A percentile compares a stretch with the other conserved stretches of the same genome.
phyloP scores from a whole-genome alignment of 176 grass and related monocot genomes.

The Hordeum marinum region DNA sequence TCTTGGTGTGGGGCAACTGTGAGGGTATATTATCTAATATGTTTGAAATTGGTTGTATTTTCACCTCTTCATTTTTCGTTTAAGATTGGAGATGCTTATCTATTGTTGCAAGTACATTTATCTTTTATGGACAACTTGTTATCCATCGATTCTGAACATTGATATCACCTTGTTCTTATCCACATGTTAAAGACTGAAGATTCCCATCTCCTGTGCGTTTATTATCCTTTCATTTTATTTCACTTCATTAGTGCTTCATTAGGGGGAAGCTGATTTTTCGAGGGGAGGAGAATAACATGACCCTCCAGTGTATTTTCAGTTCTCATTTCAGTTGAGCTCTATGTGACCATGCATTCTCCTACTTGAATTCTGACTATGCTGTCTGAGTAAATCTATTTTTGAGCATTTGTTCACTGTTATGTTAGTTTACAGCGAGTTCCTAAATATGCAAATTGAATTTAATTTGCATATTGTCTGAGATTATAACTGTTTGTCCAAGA shows the following conservation, averaged over 20 bases:
- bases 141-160: neutral
- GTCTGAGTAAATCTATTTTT: neutral
- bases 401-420: neutral
- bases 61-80: neutral
- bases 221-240: neutral
- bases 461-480: neutral
- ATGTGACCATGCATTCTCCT: neutral
- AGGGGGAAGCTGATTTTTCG: neutral
- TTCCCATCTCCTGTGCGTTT: neutral
- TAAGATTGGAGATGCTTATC: too few species aligned
- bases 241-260: neutral
- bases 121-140: neutral
- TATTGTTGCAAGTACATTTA: neutral
- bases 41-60: neutral
- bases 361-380: neutral
- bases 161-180: neutral
- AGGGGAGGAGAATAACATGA: neutral
- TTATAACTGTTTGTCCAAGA: too few species aligned
- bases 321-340: neutral
- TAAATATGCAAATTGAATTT: neutral
- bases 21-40: neutral
- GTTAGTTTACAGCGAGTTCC: neutral
- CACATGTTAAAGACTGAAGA: neutral
- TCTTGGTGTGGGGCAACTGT: neutral
- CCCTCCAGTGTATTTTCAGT: neutral